These are phyloP conservation scores for Suillus weaverae DNA, from an alignment of 768 basidiomycete genomes.

Conservation along the genomic window DNA sequence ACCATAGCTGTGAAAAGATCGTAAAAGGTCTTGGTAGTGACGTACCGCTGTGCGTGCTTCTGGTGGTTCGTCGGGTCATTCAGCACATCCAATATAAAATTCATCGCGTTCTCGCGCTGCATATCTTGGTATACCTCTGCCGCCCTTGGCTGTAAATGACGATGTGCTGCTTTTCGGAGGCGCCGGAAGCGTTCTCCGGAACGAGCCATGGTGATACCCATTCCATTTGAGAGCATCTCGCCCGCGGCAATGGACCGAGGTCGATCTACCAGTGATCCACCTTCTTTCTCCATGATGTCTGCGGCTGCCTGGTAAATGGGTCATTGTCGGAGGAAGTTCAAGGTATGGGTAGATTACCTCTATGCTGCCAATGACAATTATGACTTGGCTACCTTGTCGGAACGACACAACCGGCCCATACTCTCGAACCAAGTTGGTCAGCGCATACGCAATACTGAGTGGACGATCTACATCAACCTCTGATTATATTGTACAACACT, in stretches of 20 bases:
- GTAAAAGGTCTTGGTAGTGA: not conserved
- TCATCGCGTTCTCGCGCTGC: constrained; percentile 34
- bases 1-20: not conserved
- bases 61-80: constrained; percentile 14
- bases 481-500: not conserved
- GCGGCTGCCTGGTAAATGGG: constrained; percentile 50
- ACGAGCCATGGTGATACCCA: constrained; percentile 49
- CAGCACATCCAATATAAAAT: constrained; percentile 20
- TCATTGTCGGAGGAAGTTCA: constrained; percentile 30
- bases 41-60: constrained; percentile 18
- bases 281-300: constrained; percentile 62
- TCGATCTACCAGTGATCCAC: constrained; percentile 48
- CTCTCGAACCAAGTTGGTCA: constrained; percentile 51
- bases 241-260: constrained; percentile 50
- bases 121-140: constrained; percentile 46
- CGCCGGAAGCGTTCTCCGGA: constrained; percentile 57
- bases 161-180: constrained; percentile 51
- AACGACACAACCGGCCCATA: constrained; percentile 59
- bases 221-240: constrained; percentile 54
- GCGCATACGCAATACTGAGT: constrained; percentile 16
- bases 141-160: constrained; percentile 51
- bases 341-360: constrained; percentile 14
- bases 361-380: constrained; percentile 17
- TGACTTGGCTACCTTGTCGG: constrained; percentile 39
- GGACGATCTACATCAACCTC: not conserved